Base-by-base conservation (phyloP, 2,329 filamentous ascomycete species). In the Aspergillus sp. region DNA sequence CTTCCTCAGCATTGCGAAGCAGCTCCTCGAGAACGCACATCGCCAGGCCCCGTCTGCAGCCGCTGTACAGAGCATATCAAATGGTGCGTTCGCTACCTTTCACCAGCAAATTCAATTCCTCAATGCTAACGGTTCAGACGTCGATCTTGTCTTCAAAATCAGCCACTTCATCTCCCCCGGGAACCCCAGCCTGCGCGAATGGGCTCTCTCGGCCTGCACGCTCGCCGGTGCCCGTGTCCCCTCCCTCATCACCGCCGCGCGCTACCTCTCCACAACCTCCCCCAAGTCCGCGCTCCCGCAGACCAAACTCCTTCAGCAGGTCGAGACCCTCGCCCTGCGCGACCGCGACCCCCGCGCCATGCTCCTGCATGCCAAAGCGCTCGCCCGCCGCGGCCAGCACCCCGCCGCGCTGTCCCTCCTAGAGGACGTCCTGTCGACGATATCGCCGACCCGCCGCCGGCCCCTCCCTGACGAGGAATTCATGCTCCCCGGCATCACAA, bases 341-440 rank as follows among this genome's bases (percentile, higher is more conserved):
- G 48, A 61, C 16, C 58, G 55, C 7, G 64, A 65, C 35, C 67
- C 68, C 0, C 54, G 60, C 4, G 67, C 67, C 1, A 62, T 70
- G 42, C 41, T 64, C 10, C 24, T 70, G 6, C 63, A 67, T 11
- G 67, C 65, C 6, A 59, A 64, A 16, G 50, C 68, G 2, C 56
- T 69, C 3, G 55, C 56, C 13, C 46, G 50, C 14, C 61, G 60
- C 6, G 61, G 61, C 2, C 43, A 63, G 14, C 54, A 60, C 30
- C 16, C 49, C 3, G 54, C 63, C 14, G 66, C 65, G 3, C 36
- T 64, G 8, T 24, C 49, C 1, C 45, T 70, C 7, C 50, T 68
- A 5, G 53, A 67, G 19, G 49, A 65, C n/a, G 54, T 71, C 8
- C 45, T 69, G 20, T 47, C 54, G 2, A 51, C 45, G 8, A 55